Base-by-base conservation (phyloP, 75 land plant genomes). In the Pseudotsuga menziesii region DNA sequence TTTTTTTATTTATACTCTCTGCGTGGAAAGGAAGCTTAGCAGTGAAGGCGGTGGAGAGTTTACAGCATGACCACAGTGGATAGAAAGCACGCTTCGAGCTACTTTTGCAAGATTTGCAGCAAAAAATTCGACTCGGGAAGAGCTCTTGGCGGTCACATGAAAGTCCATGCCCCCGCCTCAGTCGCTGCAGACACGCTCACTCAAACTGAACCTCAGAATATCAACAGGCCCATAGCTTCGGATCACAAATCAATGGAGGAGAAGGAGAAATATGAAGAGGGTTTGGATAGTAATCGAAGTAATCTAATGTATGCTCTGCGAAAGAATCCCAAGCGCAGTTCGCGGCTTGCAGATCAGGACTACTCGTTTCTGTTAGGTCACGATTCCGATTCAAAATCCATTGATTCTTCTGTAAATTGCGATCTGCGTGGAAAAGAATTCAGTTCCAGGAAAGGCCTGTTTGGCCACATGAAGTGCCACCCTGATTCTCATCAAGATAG, bases 361-460 rank as follows among this genome's bases (percentile, higher is more conserved):
- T 69, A 69, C 72, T 69, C 52, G 23, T 69, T 20, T 69, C 77
- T 77, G 87, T 75, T 35, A 57, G 75, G 73, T 56, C 76, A 11
- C 58, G 58, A n/a, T 48, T 32, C 39, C 25, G 25, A 44, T 44
- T 44, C 52, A 8, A 44, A 44, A 44, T 11, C 52, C 52, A 44
- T 44, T 11, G 41, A 19, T 69, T 44, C n/a, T 44, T 44, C 9
- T 44, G 8, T 44, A 44, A 7, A 44, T 44, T 44, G 52, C 8
- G 52, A 44, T 44, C 52, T 44, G 52, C 8, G 52, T 5, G 52
- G 11, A 11, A 85, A 85, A 29, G 82, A 79, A 4, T 85, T 85
- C 25, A 32, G 52, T n/a, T 85, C 87, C 0, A 77, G 82, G 87
- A 85, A 85, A 58, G 78, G 86, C 4, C 26, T 85, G 52, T 83